Evolutionary conservation across 164 flowering plant species (phyloP).

Genomic region (Amborella trichopoda): DNA sequence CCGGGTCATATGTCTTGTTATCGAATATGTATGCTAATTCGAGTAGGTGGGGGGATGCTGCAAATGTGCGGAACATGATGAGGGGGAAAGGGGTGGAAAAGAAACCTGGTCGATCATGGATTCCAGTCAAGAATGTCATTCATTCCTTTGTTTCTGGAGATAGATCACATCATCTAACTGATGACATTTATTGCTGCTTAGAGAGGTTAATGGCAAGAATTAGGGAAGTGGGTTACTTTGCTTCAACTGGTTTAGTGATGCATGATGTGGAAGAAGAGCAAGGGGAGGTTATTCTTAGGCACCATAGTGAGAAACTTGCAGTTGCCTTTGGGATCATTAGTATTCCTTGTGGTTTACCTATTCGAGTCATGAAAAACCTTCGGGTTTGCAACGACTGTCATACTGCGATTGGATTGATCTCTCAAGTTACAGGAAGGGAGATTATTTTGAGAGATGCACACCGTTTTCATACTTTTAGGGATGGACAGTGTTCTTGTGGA

Average conservation of each 20-base stretch:
- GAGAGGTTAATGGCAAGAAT: conserved; percentile 23
- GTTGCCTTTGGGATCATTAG: conserved; percentile 31
- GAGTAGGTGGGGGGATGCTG: conserved; percentile 47
- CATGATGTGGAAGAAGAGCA: conserved; percentile 47
- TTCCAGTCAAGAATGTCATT: conserved; percentile 26
- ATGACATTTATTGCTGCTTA: conserved; percentile 26
- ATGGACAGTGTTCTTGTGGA: conserved; percentile 36
- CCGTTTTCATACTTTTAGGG: conserved; percentile 42
- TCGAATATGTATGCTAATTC: conserved; percentile 35
- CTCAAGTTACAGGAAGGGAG: conserved; percentile 28
- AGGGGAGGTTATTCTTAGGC: conserved; percentile 27
- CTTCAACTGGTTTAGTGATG: conserved; percentile 14
- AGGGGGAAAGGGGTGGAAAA: conserved; percentile 32
- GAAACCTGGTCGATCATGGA: conserved; percentile 56
- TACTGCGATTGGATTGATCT: conserved; percentile 30
- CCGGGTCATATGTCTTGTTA: conserved; percentile 31
- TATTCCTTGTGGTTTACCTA: conserved; percentile 18
- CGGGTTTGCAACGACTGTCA: conserved; percentile 43
- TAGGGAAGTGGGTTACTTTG: conserved; percentile 34
- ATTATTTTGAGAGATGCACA: conserved; percentile 33
- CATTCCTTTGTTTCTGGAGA: conserved; percentile 31
- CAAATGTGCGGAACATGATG: conserved; percentile 41
- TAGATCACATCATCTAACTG: conserved; percentile 21
- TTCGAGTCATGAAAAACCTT: conserved; percentile 37
- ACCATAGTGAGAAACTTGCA: conserved; percentile 47